Evolutionary conservation across 768 basidiomycete genomes (phyloP).

Genomic region (Phylloporus sp.): DNA sequence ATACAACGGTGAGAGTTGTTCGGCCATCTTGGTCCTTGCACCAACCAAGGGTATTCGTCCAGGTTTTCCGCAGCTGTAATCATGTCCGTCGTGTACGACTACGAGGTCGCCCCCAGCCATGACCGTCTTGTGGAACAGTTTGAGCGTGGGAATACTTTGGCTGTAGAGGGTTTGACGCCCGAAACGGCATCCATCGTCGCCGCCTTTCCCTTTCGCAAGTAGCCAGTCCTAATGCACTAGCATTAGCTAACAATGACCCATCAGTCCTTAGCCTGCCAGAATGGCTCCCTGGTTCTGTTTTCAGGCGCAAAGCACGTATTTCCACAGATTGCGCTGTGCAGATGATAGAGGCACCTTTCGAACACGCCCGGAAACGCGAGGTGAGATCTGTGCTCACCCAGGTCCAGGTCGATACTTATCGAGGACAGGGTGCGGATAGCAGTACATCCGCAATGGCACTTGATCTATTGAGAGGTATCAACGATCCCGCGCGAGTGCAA

Average conservation of each 20-base stretch:
- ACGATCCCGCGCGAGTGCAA: neutral
- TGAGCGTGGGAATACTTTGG: slow-evolving; percentile 28
- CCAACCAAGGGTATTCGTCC: neutral
- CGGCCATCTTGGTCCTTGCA: neutral
- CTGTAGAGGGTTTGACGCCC: slow-evolving; percentile 13
- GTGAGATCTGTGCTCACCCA: neutral
- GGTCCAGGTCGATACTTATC: neutral
- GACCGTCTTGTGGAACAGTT: slow-evolving; percentile 38
- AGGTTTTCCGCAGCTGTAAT: slow-evolving; percentile 36
- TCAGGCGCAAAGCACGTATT: slow-evolving; percentile 23
- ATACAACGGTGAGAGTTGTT: slow-evolving; percentile 9
- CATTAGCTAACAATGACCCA: neutral
- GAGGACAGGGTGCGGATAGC: slow-evolving; percentile 9
- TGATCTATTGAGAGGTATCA: slow-evolving; percentile 6
- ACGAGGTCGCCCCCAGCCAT: slow-evolving; percentile 31
- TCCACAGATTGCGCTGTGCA: slow-evolving; percentile 7
- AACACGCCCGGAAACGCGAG: slow-evolving; percentile 12
- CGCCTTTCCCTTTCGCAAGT: slow-evolving; percentile 22
- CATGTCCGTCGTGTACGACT: slow-evolving; percentile 41
- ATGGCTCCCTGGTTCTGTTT: slow-evolving; percentile 25
- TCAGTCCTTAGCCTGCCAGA: slow-evolving; percentile 22
- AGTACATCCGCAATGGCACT: slow-evolving; percentile 9
- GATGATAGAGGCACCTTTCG: slow-evolving; percentile 17
- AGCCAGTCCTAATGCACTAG: neutral
- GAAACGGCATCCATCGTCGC: slow-evolving; percentile 14